A percentile compares a stretch with the other conserved stretches of the same genome.
Conservation (phyloP, 306 rosid species). For the Cucurbita argyrosperma region DNA sequence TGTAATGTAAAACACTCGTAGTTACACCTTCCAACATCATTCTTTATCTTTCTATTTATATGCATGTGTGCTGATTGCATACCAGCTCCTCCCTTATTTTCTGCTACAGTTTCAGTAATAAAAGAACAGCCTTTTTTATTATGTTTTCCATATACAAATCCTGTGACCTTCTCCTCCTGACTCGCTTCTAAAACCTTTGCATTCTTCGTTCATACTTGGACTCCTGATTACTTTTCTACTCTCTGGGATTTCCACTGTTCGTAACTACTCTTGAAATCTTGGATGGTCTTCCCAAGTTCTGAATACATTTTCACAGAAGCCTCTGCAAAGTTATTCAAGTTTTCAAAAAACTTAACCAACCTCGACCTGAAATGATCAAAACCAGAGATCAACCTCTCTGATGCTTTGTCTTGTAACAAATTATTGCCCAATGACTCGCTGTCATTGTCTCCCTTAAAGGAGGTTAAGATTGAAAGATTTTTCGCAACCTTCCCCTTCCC, state of each 20-base stretch:
- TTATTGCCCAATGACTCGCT: constrained; percentile 26
- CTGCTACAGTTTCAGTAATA: background rate
- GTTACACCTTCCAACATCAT: background rate
- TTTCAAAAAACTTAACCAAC: constrained; percentile 40
- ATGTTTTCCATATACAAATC: background rate
- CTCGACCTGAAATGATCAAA: constrained; percentile 42
- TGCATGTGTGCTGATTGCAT: background rate
- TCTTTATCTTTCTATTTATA: background rate
- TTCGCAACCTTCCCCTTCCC: constrained; percentile 21
- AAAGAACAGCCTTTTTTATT: background rate
- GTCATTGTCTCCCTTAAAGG: constrained; percentile 29
- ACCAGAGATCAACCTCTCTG: constrained; percentile 40
- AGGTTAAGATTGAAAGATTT: constrained; percentile 12
- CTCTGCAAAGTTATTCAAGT: constrained; percentile 40
- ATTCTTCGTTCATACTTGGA: background rate
- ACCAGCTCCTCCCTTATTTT: background rate
- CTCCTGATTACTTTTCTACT: background rate
- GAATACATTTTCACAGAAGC: constrained; percentile 44
- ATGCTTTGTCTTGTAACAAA: constrained; percentile 31
- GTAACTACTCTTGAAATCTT: constrained; percentile 17
- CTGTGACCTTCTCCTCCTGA: background rate
- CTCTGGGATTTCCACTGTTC: constrained; percentile 17
- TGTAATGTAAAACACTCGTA: background rate
- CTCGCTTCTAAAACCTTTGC: background rate
- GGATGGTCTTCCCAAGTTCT: constrained; percentile 31